Evolutionary conservation across 1,139 yeast genomes (phyloP).

Genomic region (Debaryomyces singareniensis): DNA sequence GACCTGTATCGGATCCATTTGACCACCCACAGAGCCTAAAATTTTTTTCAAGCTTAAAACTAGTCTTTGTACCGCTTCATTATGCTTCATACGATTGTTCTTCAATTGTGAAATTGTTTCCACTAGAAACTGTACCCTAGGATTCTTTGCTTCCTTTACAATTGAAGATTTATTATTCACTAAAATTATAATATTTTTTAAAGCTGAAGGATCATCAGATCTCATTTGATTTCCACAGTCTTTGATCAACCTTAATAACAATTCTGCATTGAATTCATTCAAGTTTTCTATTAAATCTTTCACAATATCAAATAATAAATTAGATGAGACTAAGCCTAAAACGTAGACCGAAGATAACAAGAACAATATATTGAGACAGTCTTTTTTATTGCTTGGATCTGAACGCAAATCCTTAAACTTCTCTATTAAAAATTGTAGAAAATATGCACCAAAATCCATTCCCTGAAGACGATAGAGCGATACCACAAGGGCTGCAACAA

Average conservation of each 20-base stretch:
- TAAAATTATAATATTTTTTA: constrained; percentile 70
- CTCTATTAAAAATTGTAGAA: constrained; percentile 75
- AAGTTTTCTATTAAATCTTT: constrained; percentile 49
- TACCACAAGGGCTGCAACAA: constrained; percentile 73
- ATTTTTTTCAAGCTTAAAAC: constrained; percentile 62
- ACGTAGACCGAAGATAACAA: constrained; percentile 72
- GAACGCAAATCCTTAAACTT: constrained; percentile 39
- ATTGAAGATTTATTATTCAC: constrained; percentile 40
- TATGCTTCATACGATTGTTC: constrained; percentile 67
- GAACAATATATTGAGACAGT: constrained; percentile 64
- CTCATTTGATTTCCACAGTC: constrained; percentile 82
- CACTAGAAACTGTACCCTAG: constrained; percentile 76
- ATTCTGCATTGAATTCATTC: constrained; percentile 69
- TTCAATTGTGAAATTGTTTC: constrained; percentile 83
- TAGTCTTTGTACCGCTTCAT: constrained; percentile 44
- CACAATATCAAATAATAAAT: constrained; percentile 72
- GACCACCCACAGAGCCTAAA: constrained; percentile 45
- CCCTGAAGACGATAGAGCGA: constrained; percentile 79
- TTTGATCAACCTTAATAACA: constrained; percentile 63
- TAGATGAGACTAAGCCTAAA: constrained; percentile 69
- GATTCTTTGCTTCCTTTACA: constrained; percentile 29
- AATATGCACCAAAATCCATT: constrained; percentile 83
- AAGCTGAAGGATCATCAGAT: constrained; percentile 80
- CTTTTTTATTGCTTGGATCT: constrained; percentile 36
- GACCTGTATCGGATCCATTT: constrained; percentile 77